Base-by-base conservation (phyloP, 306 rosid genomes). In the Crataegus laevigata region DNA sequence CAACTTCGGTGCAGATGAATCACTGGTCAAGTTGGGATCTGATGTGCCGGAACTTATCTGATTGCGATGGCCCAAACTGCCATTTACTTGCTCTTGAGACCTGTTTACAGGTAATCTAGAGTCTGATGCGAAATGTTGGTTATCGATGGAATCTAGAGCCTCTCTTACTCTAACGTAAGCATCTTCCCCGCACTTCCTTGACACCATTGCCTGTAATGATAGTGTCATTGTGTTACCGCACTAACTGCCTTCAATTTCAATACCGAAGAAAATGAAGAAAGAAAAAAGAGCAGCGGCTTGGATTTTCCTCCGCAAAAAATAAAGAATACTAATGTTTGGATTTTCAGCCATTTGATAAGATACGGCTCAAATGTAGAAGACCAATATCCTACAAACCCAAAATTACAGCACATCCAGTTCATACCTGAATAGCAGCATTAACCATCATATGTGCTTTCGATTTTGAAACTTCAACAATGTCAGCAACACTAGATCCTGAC, bases 351-450 rank as follows among this genome's bases (percentile, higher is more conserved):
- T 60, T 60, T 24, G 38, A 72, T 5, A 32, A 60, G 28, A 32
- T 60, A 42, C 45, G 6, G 29, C 22, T 45, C 69, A 8, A 28
- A 73, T 12, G 14, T 26, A 34, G n/a, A 8, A 58, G 19, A 15
- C 8, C 66, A 60, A 17, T 26, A 32, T 63, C 43, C 15, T 63
- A 59, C 43, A 60, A 61, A 28, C 59, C 45, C 66, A 43, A 42
- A 26, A 28, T 61, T 73, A 26, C 29, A 66, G 29, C 40, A 25
- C 40, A 40, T 61, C 45, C 29, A 28, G 50, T 69, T 10, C 65
- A 51, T 85, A 94, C 98, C 98, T 91, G 88, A 85, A 86, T 84
- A 71, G 97, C 98, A 62, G 96, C 91, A 79, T 85, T 87, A 67
- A 94, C 91, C 96, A 91, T 89, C 66, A 82, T 81, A 72, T 86